Conservation (phyloP, 2,329 filamentous ascomycete genomes). For the Pseudonectria buxi region DNA sequence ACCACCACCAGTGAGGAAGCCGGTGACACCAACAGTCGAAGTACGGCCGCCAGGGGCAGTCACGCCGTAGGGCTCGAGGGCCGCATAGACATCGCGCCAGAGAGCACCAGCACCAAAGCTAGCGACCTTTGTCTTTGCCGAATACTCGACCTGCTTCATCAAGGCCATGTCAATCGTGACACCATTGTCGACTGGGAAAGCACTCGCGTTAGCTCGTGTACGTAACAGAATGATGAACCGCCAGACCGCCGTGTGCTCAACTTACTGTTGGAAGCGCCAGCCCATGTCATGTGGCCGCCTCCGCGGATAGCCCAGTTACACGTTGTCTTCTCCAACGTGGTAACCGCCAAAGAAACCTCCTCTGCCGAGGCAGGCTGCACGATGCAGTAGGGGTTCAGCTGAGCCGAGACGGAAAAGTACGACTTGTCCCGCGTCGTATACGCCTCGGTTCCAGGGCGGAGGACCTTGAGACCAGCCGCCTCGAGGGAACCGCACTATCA, state of each 20-base stretch:
- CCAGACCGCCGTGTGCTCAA: too few relatives aligned
- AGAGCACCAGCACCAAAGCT: constrained; percentile 31
- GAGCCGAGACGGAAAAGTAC: constrained; percentile 19
- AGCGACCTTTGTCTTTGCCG: constrained; percentile 18
- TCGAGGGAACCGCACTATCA: constrained; percentile 7
- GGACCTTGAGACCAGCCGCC: constrained; percentile 8
- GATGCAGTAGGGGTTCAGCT: constrained; percentile 18
- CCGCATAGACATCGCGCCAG: constrained; percentile 29
- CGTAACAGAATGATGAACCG: too few relatives aligned
- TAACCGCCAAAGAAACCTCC: constrained; percentile 13
- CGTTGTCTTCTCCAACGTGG: constrained; percentile 3
- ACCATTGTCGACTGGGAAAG: constrained; percentile 7
- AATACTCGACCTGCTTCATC: constrained; percentile 23
- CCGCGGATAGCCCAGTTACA: constrained; percentile 12
- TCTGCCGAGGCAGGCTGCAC: constrained; percentile 15
- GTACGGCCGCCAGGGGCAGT: constrained; percentile 38
- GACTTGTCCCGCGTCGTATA: constrained; percentile 14
- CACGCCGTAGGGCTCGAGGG: constrained; percentile 25
- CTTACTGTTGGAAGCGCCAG: constrained; percentile 7
- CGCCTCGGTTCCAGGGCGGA: constrained; percentile 3
- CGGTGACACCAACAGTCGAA: constrained; percentile 24
- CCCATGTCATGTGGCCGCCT: constrained; percentile 10
- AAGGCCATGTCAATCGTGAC: constrained; percentile 9
- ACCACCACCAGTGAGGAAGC: constrained; percentile 21
- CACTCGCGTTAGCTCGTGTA: too few relatives aligned